Evolutionary conservation across 495 filamentous ascomycete genomes (phyloP), one percentile per base, ranked within the genome.

Genomic region (Parmelia sp.): DNA sequence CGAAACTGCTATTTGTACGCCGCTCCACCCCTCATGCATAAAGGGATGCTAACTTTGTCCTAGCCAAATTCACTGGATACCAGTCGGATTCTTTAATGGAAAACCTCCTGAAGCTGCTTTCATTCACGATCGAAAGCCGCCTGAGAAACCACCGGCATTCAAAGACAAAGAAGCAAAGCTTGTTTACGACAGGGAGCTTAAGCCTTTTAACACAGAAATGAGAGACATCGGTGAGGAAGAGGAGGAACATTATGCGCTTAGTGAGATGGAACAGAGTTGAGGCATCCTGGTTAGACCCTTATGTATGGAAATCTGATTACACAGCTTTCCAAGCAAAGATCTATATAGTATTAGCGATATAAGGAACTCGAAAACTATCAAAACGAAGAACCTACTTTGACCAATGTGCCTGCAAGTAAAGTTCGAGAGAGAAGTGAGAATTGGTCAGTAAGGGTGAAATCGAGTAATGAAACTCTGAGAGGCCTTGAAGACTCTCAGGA

Each of bases 1-100:
- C 2, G 93, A 96, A 70, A 96, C 91, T 60, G 87, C 92, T 33
- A 98, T 97, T 71, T 72, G 86, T 88, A 80, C 69, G 85, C 73
- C 7, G 10, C 62, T 63, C 21, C n/a, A 37, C 42, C 5, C 58
- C 5, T 36, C 37, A 58, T 15, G 27, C 2, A 5, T 11, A 19
- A 35, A 45, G 65, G 72, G 68, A 75, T 36, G 31, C 35, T 49
- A 59, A 40, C 45, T 40, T 60, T 63, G 42, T 61, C 23, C 33
- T 65, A 88, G 86, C 90, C 70, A 98, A 97, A 72, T 98, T 98
- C 79, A 90, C 92, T 68, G 92, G 92, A 59, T 98, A 98, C 71
- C 90, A 96, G 72, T 98, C n/a, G n/a, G n/a, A n/a, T n/a, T 36
- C 35, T 36, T 4, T 4, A 36, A 10, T 36, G 35, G n/a, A n/a